Conservation (phyloP, 192 early-diverging fungal genomes). For the Funneliformis geosporum region DNA sequence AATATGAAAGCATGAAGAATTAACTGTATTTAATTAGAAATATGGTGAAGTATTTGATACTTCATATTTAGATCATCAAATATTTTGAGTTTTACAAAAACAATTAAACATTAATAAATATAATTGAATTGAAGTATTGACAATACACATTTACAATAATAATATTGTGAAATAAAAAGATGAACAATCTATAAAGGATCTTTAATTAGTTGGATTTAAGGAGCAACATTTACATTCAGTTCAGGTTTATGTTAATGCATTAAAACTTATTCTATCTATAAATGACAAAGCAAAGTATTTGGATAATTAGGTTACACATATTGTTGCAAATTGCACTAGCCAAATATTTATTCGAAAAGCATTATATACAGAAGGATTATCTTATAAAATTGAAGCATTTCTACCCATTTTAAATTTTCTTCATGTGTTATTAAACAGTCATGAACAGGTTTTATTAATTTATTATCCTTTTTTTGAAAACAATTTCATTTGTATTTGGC, state of each 20-base stretch:
- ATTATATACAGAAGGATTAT: neutral
- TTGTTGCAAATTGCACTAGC: constrained; percentile 7
- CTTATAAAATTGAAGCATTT: neutral
- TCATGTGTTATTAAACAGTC: neutral
- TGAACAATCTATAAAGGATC: too few species aligned
- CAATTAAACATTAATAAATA: neutral
- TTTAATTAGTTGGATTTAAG: too few species aligned
- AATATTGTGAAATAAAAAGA: too few species aligned
- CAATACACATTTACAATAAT: too few species aligned
- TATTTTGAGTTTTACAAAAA: neutral
- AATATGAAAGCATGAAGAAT: neutral
- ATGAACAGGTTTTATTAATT: neutral
- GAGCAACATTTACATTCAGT: neutral
- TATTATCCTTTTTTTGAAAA: constrained; percentile 8
- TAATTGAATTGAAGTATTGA: neutral
- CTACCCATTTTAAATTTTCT: neutral
- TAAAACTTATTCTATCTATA: neutral
- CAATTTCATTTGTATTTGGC: neutral
- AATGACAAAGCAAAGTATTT: neutral
- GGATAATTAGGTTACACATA: neutral
- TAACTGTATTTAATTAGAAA: neutral
- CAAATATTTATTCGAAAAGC: constrained; percentile 20
- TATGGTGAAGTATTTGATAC: neutral
- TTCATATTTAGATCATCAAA: neutral
- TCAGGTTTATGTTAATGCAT: neutral